phyloP scores from a whole-genome alignment of 192 early-diverging fungal genomes.

The Thamnidium elegans region DNA sequence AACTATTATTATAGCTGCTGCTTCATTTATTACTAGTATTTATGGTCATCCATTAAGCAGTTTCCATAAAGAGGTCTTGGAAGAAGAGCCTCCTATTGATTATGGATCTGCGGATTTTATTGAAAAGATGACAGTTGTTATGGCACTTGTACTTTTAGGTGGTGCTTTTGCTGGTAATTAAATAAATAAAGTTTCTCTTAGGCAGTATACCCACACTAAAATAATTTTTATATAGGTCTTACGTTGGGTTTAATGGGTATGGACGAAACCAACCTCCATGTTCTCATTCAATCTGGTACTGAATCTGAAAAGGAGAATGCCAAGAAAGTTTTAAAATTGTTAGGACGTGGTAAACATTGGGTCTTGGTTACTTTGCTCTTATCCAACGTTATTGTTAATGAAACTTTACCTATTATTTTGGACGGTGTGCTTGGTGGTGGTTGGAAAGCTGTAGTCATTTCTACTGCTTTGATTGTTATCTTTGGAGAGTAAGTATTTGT shows the following conservation, averaged over 20 bases:
- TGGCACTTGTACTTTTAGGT: constrained; percentile 66
- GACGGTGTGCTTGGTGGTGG: constrained; percentile 75
- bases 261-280: constrained; percentile 77
- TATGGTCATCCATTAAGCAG: constrained; percentile 17
- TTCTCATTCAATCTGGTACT: constrained; percentile 78
- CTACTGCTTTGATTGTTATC: constrained; percentile 83
- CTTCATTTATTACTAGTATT: neutral
- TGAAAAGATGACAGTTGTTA: constrained; percentile 9
- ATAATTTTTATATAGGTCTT: constrained; percentile 21
- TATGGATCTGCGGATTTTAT: constrained; percentile 11
- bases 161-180: constrained; percentile 72
- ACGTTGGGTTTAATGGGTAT: constrained; percentile 52
- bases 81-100: constrained; percentile 3
- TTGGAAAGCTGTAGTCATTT: constrained; percentile 79
- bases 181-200: too few relatives aligned
- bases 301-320: constrained; percentile 70
- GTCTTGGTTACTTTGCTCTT: constrained; percentile 89
- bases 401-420: constrained; percentile 84
- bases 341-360: constrained; percentile 74
- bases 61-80: neutral
- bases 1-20: neutral
- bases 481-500: constrained; percentile 80
- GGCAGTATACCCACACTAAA: too few relatives aligned
- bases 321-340: constrained; percentile 39
- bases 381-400: constrained; percentile 95